A percentile compares a stretch with the other conserved stretches of the same genome.
Evolutionary conservation across 2,329 filamentous ascomycete species (phyloP).

Genomic region (Penicillium thymicola): DNA sequence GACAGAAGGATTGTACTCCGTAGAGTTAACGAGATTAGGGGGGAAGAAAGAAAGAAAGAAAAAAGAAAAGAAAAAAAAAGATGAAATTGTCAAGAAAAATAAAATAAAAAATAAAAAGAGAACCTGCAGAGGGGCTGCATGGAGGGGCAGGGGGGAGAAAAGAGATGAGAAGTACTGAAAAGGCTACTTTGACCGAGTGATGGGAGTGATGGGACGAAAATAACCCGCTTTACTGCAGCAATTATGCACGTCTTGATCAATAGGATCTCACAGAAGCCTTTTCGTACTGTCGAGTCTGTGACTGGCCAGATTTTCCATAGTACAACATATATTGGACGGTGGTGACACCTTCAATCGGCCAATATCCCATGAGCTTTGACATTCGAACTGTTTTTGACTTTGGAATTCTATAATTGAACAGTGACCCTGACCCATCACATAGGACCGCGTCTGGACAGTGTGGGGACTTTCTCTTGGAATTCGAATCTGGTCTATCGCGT

Average conservation of each 20-base stretch:
- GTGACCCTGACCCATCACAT: not conserved
- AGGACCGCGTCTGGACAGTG: not conserved
- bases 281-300: slow-evolving; percentile 6
- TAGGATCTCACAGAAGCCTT: slow-evolving; percentile 11
- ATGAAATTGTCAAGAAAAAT: too few relatives aligned
- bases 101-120: not conserved
- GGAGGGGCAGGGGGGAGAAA: slow-evolving; percentile 12
- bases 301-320: slow-evolving; percentile 6
- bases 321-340: not conserved
- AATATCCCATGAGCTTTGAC: not conserved
- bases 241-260: slow-evolving; percentile 23
- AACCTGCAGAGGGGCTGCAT: slow-evolving; percentile 22
- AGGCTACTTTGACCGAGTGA: slow-evolving; percentile 14
- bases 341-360: not conserved
- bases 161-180: slow-evolving; percentile 2
- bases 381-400: not conserved
- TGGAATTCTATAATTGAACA: not conserved
- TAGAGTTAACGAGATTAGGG: not conserved
- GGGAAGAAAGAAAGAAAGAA: not conserved
- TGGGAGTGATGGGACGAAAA: slow-evolving; percentile 16
- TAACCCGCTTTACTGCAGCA: slow-evolving; percentile 25
- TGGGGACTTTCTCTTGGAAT: not conserved
- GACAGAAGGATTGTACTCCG: not conserved
- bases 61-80: not conserved
- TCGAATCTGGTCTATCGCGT: slow-evolving; percentile 10